Percentiles rank a stretch among this genome's conserved stretches.
Conservation (phyloP, 2,329 filamentous ascomycete species). For the Elsinoe necatrix region DNA sequence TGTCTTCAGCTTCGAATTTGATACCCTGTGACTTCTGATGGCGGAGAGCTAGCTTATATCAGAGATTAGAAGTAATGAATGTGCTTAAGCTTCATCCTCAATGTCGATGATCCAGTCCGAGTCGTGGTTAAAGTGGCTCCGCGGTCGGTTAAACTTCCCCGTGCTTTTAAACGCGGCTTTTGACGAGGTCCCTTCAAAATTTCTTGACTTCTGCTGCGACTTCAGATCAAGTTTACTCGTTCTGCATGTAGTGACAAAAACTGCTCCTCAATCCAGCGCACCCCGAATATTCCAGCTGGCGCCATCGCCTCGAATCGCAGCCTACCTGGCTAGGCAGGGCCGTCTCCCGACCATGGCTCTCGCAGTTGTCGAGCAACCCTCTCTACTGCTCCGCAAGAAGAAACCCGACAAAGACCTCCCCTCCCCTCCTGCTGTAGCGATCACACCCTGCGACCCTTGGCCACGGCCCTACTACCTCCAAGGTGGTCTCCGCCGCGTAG, state of each 20-base stretch:
- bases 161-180: not conserved
- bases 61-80: not conserved
- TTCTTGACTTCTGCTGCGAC: not conserved
- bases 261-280: not conserved
- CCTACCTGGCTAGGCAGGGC: constrained; percentile 44
- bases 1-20: constrained; percentile 9
- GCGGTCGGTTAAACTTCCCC: not conserved
- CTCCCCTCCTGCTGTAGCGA: constrained; percentile 41
- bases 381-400: constrained; percentile 17
- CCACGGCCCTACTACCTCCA: constrained; percentile 73
- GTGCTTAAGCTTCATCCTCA: not conserved
- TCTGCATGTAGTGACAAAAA: not conserved
- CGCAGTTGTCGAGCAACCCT: constrained; percentile 26
- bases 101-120: not conserved
- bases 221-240: not conserved
- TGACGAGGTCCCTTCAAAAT: not conserved
- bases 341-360: constrained; percentile 40
- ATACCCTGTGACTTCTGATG: not conserved
- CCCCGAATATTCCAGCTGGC: constrained; percentile 30
- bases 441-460: constrained; percentile 51
- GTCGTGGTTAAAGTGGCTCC: not conserved
- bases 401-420: constrained; percentile 32
- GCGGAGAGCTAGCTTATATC: not conserved
- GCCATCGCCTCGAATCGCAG: constrained; percentile 45
- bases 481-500: constrained; percentile 70